phyloP scores from a whole-genome alignment of 2,329 filamentous ascomycete genomes.

The Bipolaris oryzae region DNA sequence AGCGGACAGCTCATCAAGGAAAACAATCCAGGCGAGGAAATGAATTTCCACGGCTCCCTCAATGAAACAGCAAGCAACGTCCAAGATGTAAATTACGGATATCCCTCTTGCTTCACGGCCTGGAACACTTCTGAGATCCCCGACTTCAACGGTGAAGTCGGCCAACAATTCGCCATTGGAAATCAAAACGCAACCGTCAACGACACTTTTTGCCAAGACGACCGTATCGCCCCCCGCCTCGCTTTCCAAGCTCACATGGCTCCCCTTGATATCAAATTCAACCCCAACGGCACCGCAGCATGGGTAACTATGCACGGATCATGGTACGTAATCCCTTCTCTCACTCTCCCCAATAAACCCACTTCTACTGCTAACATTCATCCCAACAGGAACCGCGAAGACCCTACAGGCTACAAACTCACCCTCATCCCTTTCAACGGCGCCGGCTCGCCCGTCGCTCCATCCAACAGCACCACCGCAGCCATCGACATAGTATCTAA shows the following conservation, averaged over 20 bases:
- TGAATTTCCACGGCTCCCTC: constrained; percentile 73
- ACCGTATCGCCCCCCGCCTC: constrained; percentile 56
- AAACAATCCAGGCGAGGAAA: constrained; percentile 74
- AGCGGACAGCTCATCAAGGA: constrained; percentile 66
- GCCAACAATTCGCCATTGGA: constrained; percentile 58
- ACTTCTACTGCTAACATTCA: not conserved
- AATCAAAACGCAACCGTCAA: constrained; percentile 54
- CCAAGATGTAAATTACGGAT: constrained; percentile 68
- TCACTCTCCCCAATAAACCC: not conserved
- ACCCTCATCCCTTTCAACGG: constrained; percentile 54
- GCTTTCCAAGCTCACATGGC: constrained; percentile 71
- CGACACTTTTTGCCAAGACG: constrained; percentile 53
- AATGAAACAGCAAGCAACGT: constrained; percentile 53
- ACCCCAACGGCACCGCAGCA: constrained; percentile 61
- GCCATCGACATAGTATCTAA: constrained; percentile 63
- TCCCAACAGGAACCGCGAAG: constrained; percentile 51
- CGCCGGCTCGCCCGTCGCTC: constrained; percentile 54
- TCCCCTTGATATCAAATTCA: constrained; percentile 74
- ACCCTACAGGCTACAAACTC: constrained; percentile 59
- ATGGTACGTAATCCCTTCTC: constrained; percentile 54
- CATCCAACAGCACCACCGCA: constrained; percentile 55
- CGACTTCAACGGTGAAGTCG: constrained; percentile 53
- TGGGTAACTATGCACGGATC: constrained; percentile 75
- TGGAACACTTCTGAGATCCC: constrained; percentile 64
- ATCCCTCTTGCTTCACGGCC: constrained; percentile 71